Conservation (phyloP, 306 rosid genomes). For the Acacia confusa region DNA sequence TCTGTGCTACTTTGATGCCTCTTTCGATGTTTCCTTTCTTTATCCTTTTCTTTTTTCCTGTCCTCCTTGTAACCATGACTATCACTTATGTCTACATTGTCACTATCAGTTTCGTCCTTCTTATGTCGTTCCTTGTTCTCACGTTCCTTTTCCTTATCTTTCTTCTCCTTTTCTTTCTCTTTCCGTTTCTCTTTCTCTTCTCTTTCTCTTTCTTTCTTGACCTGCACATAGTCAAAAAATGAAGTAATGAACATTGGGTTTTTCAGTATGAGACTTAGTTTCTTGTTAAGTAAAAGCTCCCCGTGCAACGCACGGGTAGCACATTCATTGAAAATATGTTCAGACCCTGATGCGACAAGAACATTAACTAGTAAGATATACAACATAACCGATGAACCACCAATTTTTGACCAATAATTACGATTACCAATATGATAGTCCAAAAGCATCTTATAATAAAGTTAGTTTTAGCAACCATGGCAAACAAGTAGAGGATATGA, state of each 20-base stretch:
- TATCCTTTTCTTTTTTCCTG: constrained; percentile 89
- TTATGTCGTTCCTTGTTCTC: constrained; percentile 84
- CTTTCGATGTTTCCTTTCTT: constrained; percentile 88
- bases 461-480: background rate
- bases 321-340: constrained; percentile 11
- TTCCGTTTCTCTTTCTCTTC: constrained; percentile 73
- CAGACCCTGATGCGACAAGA: background rate
- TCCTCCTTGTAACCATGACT: constrained; percentile 79
- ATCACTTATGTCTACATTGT: constrained; percentile 59
- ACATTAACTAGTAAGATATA: background rate
- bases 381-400: background rate
- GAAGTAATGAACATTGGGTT: no score
- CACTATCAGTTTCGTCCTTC: constrained; percentile 93
- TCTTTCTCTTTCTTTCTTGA: constrained; percentile 79
- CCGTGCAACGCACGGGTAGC: no score
- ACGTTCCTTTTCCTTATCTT: constrained; percentile 85
- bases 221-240: constrained; percentile 46
- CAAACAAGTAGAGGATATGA: constrained; percentile 18
- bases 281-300: no score
- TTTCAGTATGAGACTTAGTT: no score
- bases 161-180: constrained; percentile 55
- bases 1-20: constrained; percentile 84
- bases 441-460: background rate
- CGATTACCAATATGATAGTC: background rate
- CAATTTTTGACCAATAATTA: background rate